Percentiles rank a stretch among this genome's conserved stretches.
These are phyloP conservation scores for Penicillium paneum DNA, from an alignment of 2,329 filamentous ascomycete genomes.

Conservation along the genomic window DNA sequence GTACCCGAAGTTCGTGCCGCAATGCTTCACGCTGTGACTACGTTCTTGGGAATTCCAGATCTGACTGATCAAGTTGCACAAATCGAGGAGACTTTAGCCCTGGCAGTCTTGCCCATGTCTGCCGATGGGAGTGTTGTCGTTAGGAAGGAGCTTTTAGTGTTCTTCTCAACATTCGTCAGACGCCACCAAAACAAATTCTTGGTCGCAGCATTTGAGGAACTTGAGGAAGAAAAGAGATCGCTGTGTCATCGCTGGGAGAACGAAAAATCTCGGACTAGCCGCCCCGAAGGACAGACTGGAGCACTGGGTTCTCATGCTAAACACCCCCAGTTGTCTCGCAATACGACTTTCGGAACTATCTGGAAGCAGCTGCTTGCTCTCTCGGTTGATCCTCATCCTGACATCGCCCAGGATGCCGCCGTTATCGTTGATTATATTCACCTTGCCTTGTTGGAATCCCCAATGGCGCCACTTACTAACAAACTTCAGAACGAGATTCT, in stretches of 20 bases:
- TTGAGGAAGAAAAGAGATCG: slow-evolving; percentile 77
- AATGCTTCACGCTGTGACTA: slow-evolving; percentile 89
- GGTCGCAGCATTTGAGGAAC: slow-evolving; percentile 86
- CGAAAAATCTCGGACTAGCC: slow-evolving; percentile 21
- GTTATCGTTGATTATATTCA: slow-evolving; percentile 86
- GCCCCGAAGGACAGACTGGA: slow-evolving; percentile 21
- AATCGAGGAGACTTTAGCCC: slow-evolving; percentile 86
- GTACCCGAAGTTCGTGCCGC: slow-evolving; percentile 91
- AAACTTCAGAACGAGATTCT: slow-evolving; percentile 65
- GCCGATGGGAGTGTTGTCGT: slow-evolving; percentile 94
- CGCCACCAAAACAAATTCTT: slow-evolving; percentile 91
- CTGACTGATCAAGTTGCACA: slow-evolving; percentile 85
- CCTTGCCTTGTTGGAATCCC: slow-evolving; percentile 71
- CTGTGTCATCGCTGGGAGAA: slow-evolving; percentile 52
- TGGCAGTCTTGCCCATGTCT: slow-evolving; percentile 84
- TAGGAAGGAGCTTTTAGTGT: slow-evolving; percentile 86
- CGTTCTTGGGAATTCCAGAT: slow-evolving; percentile 89
- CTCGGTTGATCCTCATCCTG: slow-evolving; percentile 90
- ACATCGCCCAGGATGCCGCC: slow-evolving; percentile 80
- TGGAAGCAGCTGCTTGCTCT: slow-evolving; percentile 92
- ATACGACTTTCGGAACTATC: slow-evolving; percentile 86
- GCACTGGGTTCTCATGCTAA: slow-evolving; percentile 27
- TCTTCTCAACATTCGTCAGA: slow-evolving; percentile 85
- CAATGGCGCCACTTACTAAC: slow-evolving; percentile 68
- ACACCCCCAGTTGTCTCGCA: slow-evolving; percentile 58